phyloP scores from a whole-genome alignment of 495 filamentous ascomycete genomes.

The Tuber microsphaerosporum region DNA sequence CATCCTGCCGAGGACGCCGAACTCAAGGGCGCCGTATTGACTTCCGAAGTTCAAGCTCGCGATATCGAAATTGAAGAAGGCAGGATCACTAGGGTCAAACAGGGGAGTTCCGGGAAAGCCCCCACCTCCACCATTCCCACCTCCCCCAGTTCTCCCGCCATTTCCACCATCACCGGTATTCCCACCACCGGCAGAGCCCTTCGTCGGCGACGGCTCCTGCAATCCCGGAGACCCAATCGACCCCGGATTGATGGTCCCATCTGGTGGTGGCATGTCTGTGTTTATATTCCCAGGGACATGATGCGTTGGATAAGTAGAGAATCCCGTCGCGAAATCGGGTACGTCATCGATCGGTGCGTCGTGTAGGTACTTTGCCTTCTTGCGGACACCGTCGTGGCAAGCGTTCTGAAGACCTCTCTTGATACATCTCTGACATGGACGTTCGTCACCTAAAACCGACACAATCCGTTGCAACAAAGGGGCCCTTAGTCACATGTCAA shows the following conservation, averaged over 20 bases:
- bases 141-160: not conserved
- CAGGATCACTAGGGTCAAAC: constrained; percentile 80
- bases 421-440: constrained; percentile 88
- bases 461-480: constrained; percentile 22
- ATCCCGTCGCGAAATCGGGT: constrained; percentile 29
- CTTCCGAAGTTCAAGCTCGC: constrained; percentile 92
- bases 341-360: constrained; percentile 71
- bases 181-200: constrained; percentile 16
- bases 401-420: constrained; percentile 82
- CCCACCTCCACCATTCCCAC: not conserved
- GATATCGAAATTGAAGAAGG: constrained; percentile 86
- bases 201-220: constrained; percentile 27
- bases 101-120: constrained; percentile 34
- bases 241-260: constrained; percentile 41
- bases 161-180: constrained; percentile 1
- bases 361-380: constrained; percentile 98
- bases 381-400: constrained; percentile 92
- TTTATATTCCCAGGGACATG: constrained; percentile 17
- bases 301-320: constrained; percentile 24
- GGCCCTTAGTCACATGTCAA: constrained; percentile 22
- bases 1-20: constrained; percentile 91
- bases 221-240: constrained; percentile 38
- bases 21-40: constrained; percentile 87
- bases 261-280: constrained; percentile 37
- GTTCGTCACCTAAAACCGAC: constrained; percentile 60